Conservation (phyloP, 2,329 filamentous ascomycete species). For the Shiraia sp. region DNA sequence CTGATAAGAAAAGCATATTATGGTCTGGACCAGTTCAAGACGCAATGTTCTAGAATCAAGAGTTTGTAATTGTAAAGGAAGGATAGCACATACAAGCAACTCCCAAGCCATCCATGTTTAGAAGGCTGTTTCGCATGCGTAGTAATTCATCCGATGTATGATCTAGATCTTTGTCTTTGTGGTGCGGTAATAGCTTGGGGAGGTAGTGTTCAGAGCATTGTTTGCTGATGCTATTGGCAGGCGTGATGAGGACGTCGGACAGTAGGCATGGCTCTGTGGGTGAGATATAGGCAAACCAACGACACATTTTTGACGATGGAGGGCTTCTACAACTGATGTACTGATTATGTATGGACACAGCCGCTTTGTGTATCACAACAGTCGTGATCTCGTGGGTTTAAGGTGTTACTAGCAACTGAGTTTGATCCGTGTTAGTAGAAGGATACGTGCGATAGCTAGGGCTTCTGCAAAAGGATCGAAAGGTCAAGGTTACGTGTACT, state of each 20-base stretch:
- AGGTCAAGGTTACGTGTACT: too few relatives aligned
- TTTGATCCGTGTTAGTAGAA: too few relatives aligned
- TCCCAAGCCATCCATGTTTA: conserved; percentile 61
- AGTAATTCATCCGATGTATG: conserved; percentile 49
- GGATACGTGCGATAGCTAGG: too few relatives aligned
- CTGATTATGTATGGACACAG: too few relatives aligned
- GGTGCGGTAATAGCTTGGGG: conserved; percentile 55
- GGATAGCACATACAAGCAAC: conserved; percentile 50
- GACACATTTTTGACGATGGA: conserved; percentile 45
- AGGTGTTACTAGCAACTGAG: too few relatives aligned
- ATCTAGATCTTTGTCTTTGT: conserved; percentile 45
- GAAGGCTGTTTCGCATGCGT: conserved; percentile 55
- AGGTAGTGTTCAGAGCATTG: conserved; percentile 56
- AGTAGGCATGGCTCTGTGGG: conserved; percentile 57
- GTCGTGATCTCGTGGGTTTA: too few relatives aligned
- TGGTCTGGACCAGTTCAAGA: too few relatives aligned
- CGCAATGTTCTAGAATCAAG: too few relatives aligned
- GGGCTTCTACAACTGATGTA: background rate
- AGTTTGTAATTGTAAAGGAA: too few relatives aligned
- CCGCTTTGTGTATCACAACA: too few relatives aligned
- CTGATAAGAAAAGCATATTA: too few relatives aligned
- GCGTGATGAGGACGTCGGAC: conserved; percentile 57
- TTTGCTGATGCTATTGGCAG: conserved; percentile 42
- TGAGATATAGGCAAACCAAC: conserved; percentile 62
- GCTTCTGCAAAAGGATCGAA: too few relatives aligned